Conservation (phyloP, 345 rosid genomes). For the Populus euphratica region DNA sequence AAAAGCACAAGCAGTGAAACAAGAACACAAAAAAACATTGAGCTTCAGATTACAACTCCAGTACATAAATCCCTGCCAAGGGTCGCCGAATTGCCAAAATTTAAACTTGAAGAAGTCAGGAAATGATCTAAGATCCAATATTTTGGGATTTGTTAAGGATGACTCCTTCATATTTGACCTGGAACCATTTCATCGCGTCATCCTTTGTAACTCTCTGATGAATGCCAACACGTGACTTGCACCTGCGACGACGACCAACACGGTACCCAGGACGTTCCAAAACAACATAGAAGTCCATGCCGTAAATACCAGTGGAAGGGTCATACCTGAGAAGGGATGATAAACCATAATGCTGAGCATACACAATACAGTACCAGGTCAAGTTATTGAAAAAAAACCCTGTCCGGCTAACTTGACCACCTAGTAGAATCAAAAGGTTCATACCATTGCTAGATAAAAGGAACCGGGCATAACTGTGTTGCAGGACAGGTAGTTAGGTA, state of each 20-base stretch:
- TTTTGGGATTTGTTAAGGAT: conserved; percentile 74
- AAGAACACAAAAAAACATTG: background rate
- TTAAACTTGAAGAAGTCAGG: background rate
- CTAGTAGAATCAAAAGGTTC: too few species aligned
- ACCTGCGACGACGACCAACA: conserved; percentile 79
- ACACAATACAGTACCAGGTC: background rate
- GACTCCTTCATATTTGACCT: conserved; percentile 84
- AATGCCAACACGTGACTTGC: conserved; percentile 81
- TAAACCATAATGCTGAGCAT: background rate
- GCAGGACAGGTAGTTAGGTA: too few species aligned
- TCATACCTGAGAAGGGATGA: conserved; percentile 38
- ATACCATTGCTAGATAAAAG: too few species aligned
- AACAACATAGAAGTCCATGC: conserved; percentile 72
- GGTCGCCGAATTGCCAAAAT: conserved; percentile 3
- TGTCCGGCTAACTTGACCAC: background rate
- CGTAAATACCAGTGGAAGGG: conserved; percentile 70
- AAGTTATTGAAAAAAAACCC: background rate
- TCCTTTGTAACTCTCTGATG: conserved; percentile 89
- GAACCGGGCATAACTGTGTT: too few species aligned
- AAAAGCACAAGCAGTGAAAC: background rate
- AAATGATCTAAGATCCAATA: conserved; percentile 27
- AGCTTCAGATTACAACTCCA: background rate
- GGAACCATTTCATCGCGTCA: conserved; percentile 96
- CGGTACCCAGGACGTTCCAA: conserved; percentile 79
- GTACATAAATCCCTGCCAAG: background rate